Evolutionary conservation across 257 asterid species (phyloP).

Genomic region (Hygrophila difformis): DNA sequence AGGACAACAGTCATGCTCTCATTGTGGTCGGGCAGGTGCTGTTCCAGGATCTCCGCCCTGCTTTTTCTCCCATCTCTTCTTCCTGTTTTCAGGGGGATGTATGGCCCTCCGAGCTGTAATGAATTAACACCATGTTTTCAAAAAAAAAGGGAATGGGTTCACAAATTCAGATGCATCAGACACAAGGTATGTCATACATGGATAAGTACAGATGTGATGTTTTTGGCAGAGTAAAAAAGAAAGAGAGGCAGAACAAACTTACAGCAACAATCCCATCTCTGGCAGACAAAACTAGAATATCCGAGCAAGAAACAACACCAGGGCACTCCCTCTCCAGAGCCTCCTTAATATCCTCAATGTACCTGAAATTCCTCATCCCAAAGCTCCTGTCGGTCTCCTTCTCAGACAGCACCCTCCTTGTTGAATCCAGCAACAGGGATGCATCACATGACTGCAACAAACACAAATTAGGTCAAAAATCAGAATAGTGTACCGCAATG

Average conservation of each 20-base stretch:
- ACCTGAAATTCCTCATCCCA: constrained; percentile 94
- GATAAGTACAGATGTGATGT: no score
- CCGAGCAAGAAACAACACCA: constrained; percentile 93
- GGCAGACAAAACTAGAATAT: constrained; percentile 84
- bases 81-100: constrained; percentile 82
- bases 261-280: constrained; percentile 84
- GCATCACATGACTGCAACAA: constrained; percentile 85
- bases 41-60: constrained; percentile 80
- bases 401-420: constrained; percentile 82
- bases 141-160: no score
- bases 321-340: constrained; percentile 97
- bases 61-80: constrained; percentile 92
- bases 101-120: constrained; percentile 88
- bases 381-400: constrained; percentile 93
- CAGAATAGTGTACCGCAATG: no score
- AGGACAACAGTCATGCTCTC: constrained; percentile 87
- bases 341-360: constrained; percentile 78
- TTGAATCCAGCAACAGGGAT: constrained; percentile 85
- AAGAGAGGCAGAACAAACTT: constrained; percentile 6
- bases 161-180: no score
- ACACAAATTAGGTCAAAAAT: no score
- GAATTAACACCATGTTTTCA: no score
- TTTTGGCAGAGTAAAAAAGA: no score
- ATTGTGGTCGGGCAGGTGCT: constrained; percentile 89
- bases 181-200: no score